These are phyloP conservation scores for Termitomyces heimii DNA, from an alignment of 768 basidiomycete species.

Conservation along the genomic window DNA sequence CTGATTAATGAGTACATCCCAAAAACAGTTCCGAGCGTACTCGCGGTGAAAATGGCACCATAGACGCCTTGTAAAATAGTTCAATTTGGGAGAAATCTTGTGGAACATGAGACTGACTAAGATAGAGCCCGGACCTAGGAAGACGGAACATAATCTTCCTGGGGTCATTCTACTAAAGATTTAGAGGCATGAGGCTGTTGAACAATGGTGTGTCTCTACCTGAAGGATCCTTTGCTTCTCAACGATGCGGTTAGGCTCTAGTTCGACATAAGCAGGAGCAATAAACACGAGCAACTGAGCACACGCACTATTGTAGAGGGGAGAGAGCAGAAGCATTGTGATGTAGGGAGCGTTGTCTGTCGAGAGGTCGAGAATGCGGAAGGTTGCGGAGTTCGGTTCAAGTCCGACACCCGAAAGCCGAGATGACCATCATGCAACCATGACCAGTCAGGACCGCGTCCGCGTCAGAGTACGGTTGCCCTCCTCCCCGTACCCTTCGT, in stretches of 20 bases:
- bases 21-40: slow-evolving; percentile 47
- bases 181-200: slow-evolving; percentile 2
- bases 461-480: slow-evolving; percentile 62
- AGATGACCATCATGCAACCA: slow-evolving; percentile 27
- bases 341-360: slow-evolving; percentile 15
- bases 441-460: slow-evolving; percentile 55
- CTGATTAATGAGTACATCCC: slow-evolving; percentile 41
- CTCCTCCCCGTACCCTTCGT: slow-evolving; percentile 6
- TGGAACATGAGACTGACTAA: slow-evolving; percentile 36
- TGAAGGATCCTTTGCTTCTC: slow-evolving; percentile 65
- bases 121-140: slow-evolving; percentile 57
- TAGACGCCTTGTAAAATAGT: slow-evolving; percentile 39
- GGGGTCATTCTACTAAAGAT: slow-evolving; percentile 31
- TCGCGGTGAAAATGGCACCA: slow-evolving; percentile 44
- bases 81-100: not conserved
- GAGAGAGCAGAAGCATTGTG: slow-evolving; percentile 45
- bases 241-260: slow-evolving; percentile 59
- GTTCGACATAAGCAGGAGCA: not conserved
- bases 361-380: slow-evolving; percentile 22
- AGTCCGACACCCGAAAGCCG: slow-evolving; percentile 26
- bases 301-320: slow-evolving; percentile 62
- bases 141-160: slow-evolving; percentile 54
- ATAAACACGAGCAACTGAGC: not conserved
- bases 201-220: slow-evolving; percentile 30
- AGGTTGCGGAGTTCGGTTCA: slow-evolving; percentile 38